phyloP scores from a whole-genome alignment of 768 basidiomycete species.

The Lactarius vividus region DNA sequence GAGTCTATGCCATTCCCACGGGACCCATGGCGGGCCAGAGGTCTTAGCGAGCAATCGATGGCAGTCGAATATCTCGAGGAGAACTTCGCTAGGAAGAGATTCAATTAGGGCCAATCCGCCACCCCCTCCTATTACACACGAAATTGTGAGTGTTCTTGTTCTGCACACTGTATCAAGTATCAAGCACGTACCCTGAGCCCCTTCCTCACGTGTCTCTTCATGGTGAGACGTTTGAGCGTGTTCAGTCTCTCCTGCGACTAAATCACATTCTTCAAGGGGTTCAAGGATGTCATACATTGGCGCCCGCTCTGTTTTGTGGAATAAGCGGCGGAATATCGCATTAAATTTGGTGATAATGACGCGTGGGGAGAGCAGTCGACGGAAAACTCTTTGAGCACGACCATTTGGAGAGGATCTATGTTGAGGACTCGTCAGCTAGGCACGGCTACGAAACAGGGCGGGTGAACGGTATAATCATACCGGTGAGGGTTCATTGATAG shows the following conservation, averaged over 20 bases:
- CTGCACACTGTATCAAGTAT: background rate
- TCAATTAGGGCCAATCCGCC: background rate
- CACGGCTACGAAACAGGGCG: background rate
- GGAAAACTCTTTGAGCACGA: background rate
- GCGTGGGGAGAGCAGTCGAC: background rate
- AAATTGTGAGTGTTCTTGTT: too few relatives aligned
- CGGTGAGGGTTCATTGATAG: background rate
- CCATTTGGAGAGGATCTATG: background rate
- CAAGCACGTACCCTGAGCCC: background rate
- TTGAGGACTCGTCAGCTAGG: background rate
- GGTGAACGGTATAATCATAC: background rate
- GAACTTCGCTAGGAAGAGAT: conserved; percentile 5
- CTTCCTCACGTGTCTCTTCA: background rate
- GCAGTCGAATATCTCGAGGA: conserved; percentile 13
- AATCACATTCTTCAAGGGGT: background rate
- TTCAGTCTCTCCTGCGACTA: background rate
- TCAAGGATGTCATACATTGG: background rate
- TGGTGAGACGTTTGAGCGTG: background rate
- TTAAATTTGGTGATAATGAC: background rate
- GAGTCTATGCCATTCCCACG: conserved; percentile 19
- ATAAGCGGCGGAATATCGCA: background rate
- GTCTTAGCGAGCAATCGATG: background rate
- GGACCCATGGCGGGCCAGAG: background rate
- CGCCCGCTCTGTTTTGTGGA: background rate
- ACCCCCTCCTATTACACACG: background rate